Evolutionary conservation across 768 basidiomycete species (phyloP).

Genomic region (Lactarius sp.): DNA sequence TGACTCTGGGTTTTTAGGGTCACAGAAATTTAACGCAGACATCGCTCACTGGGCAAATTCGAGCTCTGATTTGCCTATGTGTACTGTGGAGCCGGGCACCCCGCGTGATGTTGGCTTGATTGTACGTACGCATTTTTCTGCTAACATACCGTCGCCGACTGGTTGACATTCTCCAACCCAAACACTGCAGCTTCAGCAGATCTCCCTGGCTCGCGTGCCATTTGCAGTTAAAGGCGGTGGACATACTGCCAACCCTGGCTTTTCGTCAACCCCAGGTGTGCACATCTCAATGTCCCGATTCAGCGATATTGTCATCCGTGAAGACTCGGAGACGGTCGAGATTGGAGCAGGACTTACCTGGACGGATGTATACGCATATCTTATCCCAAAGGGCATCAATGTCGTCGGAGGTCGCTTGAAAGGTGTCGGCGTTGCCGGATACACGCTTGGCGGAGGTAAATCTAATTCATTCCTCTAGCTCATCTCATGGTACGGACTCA

Average conservation of each 20-base stretch:
- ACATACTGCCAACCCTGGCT: background rate
- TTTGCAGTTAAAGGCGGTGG: constrained; percentile 5
- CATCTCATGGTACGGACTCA: background rate
- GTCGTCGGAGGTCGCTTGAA: constrained; percentile 25
- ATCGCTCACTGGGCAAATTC: constrained; percentile 22
- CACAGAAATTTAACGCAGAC: constrained; percentile 2
- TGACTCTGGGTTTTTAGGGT: background rate
- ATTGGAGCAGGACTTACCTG: constrained; percentile 26
- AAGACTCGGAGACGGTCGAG: constrained; percentile 10
- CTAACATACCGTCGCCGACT: too few species aligned
- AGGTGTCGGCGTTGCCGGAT: constrained; percentile 27
- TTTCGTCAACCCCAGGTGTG: background rate
- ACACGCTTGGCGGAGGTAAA: constrained; percentile 24
- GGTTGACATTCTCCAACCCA: background rate
- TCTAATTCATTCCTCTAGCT: background rate
- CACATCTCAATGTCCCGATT: background rate
- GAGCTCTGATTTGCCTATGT: constrained; percentile 16
- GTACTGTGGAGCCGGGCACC: constrained; percentile 23
- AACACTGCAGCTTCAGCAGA: background rate
- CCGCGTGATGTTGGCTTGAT: constrained; percentile 20
- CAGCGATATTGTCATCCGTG: background rate
- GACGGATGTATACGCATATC: constrained; percentile 27
- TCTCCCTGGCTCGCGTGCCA: background rate
- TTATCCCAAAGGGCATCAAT: constrained; percentile 22
- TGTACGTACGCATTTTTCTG: background rate